Base-by-base conservation (phyloP, 2,329 filamentous ascomycete species). In the Talaromyces sp. region DNA sequence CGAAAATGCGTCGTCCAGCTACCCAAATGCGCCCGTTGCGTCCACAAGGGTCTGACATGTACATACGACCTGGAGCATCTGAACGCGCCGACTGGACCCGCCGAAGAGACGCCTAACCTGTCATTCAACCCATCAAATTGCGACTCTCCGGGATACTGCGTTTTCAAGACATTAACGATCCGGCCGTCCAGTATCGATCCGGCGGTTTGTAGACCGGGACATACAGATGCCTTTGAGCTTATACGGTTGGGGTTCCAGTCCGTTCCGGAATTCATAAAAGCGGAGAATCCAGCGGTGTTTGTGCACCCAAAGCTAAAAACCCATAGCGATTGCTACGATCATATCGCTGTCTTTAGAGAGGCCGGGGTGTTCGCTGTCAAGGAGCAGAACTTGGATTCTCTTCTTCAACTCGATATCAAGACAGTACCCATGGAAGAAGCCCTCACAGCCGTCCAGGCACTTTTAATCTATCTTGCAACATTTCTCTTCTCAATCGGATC, bases 1-100 rank as follows among this genome's bases (percentile, higher is more conserved):
- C 54, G 54, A 5, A 56, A 56, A 41, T 56, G 54, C 35, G 35
- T 56, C 7, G 54, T 56, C 6, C 54, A 56, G 22, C 35, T 56
- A 8, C 54, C 54, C 19, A 56, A 48, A 50, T 56, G 54, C 54
- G 28, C 19, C 11, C 54, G 54, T 31, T 56, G 54, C 43, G 13
- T 35, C 15, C 54, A 56, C 28, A 56, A 50, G 17, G 54, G 54
- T 17, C 35, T 56, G n/a, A 10, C 43, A 19, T 56, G 54, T 13
- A 40, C 45, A 10, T 56, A 56, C 43, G 54, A 56, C 36, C 54
- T 56, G 4, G 54, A 56, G 15, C 54, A 33, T 13, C n/a, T 56
- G n/a, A 50, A 39, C 10, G 54, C 43, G 7, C 54, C 45, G 8
- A 31, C 54, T 33, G 54, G 25, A 15, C 28, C 15, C 8, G 15